A percentile compares a stretch with the other conserved stretches of the same genome.
These are phyloP conservation scores for Fraxinus ornus DNA, from an alignment of 305 asterid species.

Conservation along the genomic window DNA sequence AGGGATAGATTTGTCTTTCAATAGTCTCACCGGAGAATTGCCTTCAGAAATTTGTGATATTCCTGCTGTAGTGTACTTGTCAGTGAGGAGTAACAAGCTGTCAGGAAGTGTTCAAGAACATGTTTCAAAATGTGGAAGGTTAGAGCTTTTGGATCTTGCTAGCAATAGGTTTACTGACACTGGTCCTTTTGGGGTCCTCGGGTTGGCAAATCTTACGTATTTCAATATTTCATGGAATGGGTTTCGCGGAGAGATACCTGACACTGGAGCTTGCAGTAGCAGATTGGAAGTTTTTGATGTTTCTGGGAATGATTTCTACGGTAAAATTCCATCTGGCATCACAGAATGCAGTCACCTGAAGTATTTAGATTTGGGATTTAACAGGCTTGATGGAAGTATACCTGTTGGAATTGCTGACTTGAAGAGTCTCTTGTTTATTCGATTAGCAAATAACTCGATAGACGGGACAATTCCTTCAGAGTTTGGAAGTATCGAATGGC, in stretches of 20 bases:
- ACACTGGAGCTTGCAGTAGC: constrained; percentile 44
- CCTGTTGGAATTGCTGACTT: constrained; percentile 58
- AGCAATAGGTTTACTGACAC: constrained; percentile 58
- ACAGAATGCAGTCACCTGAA: constrained; percentile 57
- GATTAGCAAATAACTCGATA: constrained; percentile 64
- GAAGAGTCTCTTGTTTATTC: constrained; percentile 53
- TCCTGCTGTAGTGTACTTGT: constrained; percentile 57
- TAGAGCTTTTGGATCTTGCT: constrained; percentile 84
- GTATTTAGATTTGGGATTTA: constrained; percentile 75
- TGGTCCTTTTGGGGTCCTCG: constrained; percentile 59
- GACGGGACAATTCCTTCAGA: constrained; percentile 66
- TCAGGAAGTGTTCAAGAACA: constrained; percentile 60
- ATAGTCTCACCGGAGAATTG: constrained; percentile 54
- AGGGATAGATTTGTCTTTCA: constrained; percentile 88
- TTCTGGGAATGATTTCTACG: constrained; percentile 60
- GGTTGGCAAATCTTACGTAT: constrained; percentile 43
- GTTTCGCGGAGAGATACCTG: constrained; percentile 56
- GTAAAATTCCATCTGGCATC: constrained; percentile 61
- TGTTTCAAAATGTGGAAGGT: constrained; percentile 48
- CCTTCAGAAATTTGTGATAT: constrained; percentile 61
- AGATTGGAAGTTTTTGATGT: constrained; percentile 60
- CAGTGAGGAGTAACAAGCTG: constrained; percentile 71
- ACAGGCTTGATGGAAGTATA: constrained; percentile 64
- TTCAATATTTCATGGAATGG: constrained; percentile 67
- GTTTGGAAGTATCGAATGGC: constrained; percentile 74